Evolutionary conservation across 2,329 filamentous ascomycete species (phyloP), one percentile per base, ranked within the genome.

Genomic region (Colletotrichum agaves): DNA sequence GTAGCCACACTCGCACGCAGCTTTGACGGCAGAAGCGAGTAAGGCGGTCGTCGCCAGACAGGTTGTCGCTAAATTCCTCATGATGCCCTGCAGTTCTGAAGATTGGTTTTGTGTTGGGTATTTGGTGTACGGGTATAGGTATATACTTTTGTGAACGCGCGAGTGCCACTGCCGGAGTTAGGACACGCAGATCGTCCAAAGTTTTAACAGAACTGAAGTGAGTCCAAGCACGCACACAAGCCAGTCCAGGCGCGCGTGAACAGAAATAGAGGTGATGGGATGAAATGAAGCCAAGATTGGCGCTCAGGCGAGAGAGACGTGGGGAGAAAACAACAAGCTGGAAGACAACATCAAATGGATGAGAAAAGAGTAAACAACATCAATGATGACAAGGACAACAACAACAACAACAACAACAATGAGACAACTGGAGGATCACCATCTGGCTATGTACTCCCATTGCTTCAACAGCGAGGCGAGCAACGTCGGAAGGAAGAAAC

Each of bases 1-100:
- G 76, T 93, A 94, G 58, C 92, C 92, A 75, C 92, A 95, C 73
- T 91, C 87, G 79, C 92, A 94, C 69, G 84, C 82, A 5, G 66
- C 62, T 10, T 12, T 23, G 19, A 43, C 11, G 37, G 57, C 21
- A 12, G 7, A 15, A 11, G 62, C 68, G 46, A 72, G 60, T 27
- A 63, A 53, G 12, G 71, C 41, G 23, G 70, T 47, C 39, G 55
- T 46, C 5, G 66, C 43, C 12, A 75, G 37, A 8, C 33, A 47
- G 12, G 5, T 58, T 39, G 41, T 41, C 3, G 39, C 33, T 19
- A 47, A 10, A 5, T 17, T 43, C 23, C 47, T 55, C 64, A 67
- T 67, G 11, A 17, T 64, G 53, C 5, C 17, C 47, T 31, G 8
- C 33, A 21, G 17, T n/a, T n/a, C 5, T 33, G 35, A 6, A 31